These are phyloP conservation scores for Sextonia rubra DNA, from an alignment of 164 flowering plant species.

Conservation along the genomic window DNA sequence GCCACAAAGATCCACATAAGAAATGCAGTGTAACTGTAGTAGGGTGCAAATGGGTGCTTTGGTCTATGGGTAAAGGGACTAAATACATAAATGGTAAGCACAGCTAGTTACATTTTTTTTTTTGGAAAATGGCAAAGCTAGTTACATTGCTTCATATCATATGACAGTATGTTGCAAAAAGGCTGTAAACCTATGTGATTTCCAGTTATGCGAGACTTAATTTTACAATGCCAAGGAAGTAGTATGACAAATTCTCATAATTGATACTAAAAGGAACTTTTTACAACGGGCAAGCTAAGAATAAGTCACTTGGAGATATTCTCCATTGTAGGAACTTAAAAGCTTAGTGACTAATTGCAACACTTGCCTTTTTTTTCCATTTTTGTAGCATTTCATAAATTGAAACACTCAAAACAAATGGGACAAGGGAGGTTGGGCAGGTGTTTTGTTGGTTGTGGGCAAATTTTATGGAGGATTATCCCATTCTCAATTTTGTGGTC, in stretches of 20 bases:
- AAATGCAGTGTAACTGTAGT: background rate
- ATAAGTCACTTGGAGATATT: background rate
- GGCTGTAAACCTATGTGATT: background rate
- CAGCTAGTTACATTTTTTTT: no score
- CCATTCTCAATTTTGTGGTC: no score
- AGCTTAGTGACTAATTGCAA: background rate
- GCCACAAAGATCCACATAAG: constrained; percentile 4
- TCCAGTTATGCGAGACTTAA: background rate
- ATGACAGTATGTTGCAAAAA: background rate
- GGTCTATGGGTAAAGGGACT: background rate
- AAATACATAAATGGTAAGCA: background rate
- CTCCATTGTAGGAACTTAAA: background rate
- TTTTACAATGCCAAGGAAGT: background rate
- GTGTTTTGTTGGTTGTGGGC: no score
- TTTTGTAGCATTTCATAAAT: background rate
- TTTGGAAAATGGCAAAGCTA: no score
- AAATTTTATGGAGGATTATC: no score
- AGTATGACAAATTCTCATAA: background rate
- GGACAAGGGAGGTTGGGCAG: no score
- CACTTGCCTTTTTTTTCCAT: no score
- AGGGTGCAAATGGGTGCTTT: background rate
- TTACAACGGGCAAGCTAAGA: background rate
- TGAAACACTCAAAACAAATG: background rate
- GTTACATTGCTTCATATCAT: background rate
- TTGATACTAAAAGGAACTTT: background rate